A percentile compares a stretch with the other conserved stretches of the same genome.
Conservation (phyloP, 306 rosid genomes). For the Sesbania bispinosa region DNA sequence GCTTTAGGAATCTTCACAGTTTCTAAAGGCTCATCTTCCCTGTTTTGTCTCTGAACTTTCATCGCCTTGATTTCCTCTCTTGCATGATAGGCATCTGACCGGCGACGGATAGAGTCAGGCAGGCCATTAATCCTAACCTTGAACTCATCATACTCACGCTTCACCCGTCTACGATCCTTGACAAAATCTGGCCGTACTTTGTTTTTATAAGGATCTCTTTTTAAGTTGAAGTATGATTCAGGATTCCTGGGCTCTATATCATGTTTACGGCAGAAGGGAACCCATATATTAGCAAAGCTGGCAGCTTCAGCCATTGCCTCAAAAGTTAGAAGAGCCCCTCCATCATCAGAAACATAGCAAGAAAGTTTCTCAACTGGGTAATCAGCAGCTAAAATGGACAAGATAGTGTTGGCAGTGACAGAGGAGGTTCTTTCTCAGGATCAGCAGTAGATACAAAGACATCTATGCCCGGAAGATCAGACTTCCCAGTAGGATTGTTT, state of each 20-base stretch:
- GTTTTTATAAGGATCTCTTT: conserved; percentile 87
- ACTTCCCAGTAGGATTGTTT: conserved; percentile 76
- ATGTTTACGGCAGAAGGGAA: conserved; percentile 92
- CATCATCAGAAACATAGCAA: conserved; percentile 95
- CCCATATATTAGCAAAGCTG: conserved; percentile 85
- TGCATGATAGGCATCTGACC: conserved; percentile 92
- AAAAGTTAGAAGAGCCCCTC: conserved; percentile 90
- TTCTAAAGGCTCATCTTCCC: conserved; percentile 68
- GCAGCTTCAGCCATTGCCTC: conserved; percentile 99
- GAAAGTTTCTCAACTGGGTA: conserved; percentile 93
- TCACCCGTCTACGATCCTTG: conserved; percentile 79
- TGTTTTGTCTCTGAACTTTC: conserved; percentile 77
- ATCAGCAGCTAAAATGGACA: conserved; percentile 84
- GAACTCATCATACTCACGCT: conserved; percentile 95
- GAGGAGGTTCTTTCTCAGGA: conserved; percentile 95
- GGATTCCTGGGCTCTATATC: conserved; percentile 90
- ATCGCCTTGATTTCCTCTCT: conserved; percentile 88
- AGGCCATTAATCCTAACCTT: conserved; percentile 84
- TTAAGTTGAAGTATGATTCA: conserved; percentile 75
- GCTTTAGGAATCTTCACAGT: conserved; percentile 73
- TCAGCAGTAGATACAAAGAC: conserved; percentile 91
- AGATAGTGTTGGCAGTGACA: conserved; percentile 87
- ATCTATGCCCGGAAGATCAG: conserved; percentile 94
- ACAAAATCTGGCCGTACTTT: conserved; percentile 81
- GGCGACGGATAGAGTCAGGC: conserved; percentile 88